Percentiles rank a stretch among this genome's conserved stretches.
These are phyloP conservation scores for Alternaria viburni DNA, from an alignment of 2,329 filamentous ascomycete genomes.

Conservation along the genomic window DNA sequence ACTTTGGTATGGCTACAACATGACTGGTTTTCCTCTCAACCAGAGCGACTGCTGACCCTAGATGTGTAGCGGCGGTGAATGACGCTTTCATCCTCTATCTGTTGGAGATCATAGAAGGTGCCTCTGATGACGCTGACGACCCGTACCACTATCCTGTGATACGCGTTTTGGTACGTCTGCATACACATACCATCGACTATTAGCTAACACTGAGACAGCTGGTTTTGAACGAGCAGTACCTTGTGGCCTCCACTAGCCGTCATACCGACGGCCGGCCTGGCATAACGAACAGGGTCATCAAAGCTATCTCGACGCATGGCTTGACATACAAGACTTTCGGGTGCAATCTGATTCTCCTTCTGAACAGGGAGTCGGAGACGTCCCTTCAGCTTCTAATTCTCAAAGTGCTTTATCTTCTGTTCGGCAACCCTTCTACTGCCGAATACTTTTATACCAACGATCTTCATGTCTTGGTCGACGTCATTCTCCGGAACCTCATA, in stretches of 20 bases:
- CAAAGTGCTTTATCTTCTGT: constrained; percentile 92
- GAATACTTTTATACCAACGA: constrained; percentile 99
- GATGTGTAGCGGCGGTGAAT: constrained; percentile 60
- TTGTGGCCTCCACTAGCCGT: constrained; percentile 69
- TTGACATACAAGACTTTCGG: constrained; percentile 90
- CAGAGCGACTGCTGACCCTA: not conserved
- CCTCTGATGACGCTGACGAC: constrained; percentile 86
- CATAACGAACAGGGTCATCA: constrained; percentile 92
- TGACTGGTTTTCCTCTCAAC: not conserved
- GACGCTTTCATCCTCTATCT: constrained; percentile 85
- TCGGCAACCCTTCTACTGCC: constrained; percentile 88
- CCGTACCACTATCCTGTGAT: constrained; percentile 97
- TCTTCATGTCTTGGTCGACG: constrained; percentile 88
- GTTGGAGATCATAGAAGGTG: constrained; percentile 84
- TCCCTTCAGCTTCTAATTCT: constrained; percentile 94
- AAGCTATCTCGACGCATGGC: constrained; percentile 82
- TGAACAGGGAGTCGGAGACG: constrained; percentile 93
- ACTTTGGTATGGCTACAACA: constrained; percentile 68
- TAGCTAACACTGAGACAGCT: constrained; percentile 61
- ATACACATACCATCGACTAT: not conserved
- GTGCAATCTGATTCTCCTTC: constrained; percentile 92
- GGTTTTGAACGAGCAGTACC: constrained; percentile 97
- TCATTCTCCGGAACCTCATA: constrained; percentile 95
- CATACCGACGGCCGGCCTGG: constrained; percentile 53
- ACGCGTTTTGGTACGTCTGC: constrained; percentile 77